A percentile compares a stretch with the other conserved stretches of the same genome.
Conservation (phyloP, 768 basidiomycete genomes). For the Mycena floridula region DNA sequence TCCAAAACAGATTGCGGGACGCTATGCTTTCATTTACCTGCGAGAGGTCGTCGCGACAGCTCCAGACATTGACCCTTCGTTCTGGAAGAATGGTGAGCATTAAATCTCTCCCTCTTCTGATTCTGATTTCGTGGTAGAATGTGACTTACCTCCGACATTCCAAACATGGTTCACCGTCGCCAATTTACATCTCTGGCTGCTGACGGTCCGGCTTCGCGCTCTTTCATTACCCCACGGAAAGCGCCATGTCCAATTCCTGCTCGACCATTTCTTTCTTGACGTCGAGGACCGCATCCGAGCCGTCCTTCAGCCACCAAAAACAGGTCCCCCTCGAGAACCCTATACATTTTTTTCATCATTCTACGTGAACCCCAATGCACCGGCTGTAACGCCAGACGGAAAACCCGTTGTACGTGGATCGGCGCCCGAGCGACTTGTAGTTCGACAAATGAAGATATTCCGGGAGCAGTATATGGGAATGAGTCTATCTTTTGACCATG, state of each 20-base stretch:
- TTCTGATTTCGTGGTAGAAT: constrained; percentile 42
- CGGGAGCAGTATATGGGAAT: constrained; percentile 89
- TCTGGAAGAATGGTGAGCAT: constrained; percentile 60
- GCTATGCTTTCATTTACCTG: constrained; percentile 54
- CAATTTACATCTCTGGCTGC: constrained; percentile 88
- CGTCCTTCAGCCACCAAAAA: constrained; percentile 57
- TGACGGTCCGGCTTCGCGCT: constrained; percentile 81
- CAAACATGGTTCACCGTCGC: constrained; percentile 96
- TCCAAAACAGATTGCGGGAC: constrained; percentile 53
- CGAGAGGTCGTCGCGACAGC: constrained; percentile 46
- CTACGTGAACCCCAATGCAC: constrained; percentile 40
- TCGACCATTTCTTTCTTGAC: constrained; percentile 95
- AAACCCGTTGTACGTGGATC: constrained; percentile 24
- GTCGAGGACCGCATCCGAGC: constrained; percentile 84
- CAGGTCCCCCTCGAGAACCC: constrained; percentile 29
- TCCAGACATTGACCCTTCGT: constrained; percentile 52
- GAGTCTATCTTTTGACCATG: constrained; percentile 73
- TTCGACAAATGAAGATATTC: constrained; percentile 86
- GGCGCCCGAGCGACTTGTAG: constrained; percentile 75
- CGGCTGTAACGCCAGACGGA: constrained; percentile 12
- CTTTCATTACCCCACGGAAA: constrained; percentile 63
- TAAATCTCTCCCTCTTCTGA: neutral
- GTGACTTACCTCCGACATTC: constrained; percentile 84
- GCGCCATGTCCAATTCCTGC: constrained; percentile 70
- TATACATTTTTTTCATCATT: constrained; percentile 42